Evolutionary conservation across 306 rosid species (phyloP), one percentile per base, ranked within the genome.

Genomic region (Cucurbita ficifolia): DNA sequence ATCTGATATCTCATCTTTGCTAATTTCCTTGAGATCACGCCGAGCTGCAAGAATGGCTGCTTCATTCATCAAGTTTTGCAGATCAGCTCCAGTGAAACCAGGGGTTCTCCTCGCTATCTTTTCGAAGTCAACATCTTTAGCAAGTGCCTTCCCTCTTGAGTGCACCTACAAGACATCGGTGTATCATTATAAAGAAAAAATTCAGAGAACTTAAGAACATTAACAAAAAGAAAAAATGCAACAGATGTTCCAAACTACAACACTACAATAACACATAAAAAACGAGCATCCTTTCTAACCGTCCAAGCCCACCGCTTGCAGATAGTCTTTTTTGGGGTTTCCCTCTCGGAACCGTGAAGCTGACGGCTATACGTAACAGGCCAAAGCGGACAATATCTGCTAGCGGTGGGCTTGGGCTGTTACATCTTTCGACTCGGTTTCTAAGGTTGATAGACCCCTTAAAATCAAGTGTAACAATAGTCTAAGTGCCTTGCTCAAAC

Each of bases 1-100:
- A 80, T 94, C 99, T 5, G 99, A 83, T 76, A 94, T 94, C 86
- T 94, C 99, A 79, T 94, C 99, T 80, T 94, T 94, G 71, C 99
- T 94, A 55, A 94, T 94, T 85, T 94, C 99, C 82, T 94, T 94
- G 67, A 94, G 95, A 61, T 94, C 97, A 19, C 99, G 96, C 89
- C 99, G 83, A 51, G 99, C 99, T 35, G 99, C 97, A 59, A 94
- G 97, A 85, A 91, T 94, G 79, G 99, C 99, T 33, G 99, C 99
- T 76, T 94, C 99, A 12, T 94, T 94, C 99, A 94, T 94, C 86
- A 94, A 80, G 84, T 94, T 94, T 84, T 94, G 91, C 55, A 87
- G 48, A 81, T 87, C 88, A 65, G 91, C 88, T 21, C 91, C 88
- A 1, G 99, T 94, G 84, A 94, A 94, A 22, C 99, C 99, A 1